Evolutionary conservation across 1,139 yeast species (phyloP), one percentile per base, ranked within the genome.

Genomic region (Citeromyces hawaiiensis): DNA sequence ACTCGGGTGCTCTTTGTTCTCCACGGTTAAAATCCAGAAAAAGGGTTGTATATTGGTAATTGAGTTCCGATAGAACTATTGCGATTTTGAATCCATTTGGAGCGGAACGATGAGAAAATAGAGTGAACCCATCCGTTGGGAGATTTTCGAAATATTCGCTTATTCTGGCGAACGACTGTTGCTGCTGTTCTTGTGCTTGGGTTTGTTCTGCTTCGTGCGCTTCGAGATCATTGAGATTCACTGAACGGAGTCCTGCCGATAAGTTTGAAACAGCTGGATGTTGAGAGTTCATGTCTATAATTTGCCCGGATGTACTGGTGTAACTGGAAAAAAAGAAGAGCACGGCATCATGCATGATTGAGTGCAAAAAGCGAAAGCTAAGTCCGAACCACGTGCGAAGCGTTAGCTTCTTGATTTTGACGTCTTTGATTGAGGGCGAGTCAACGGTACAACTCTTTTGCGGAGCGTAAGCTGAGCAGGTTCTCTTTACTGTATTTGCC

Each of bases 41-140:
- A 45, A 88, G 77, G 6, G 96, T 87, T 51, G 78, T 77, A 62
- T 82, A 88, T 35, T 74, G 74, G 50, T 83, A 70, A 43, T 83
- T 82, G 47, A 91, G 70, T 57, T 88, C 97, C 40, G 88, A 76
- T 44, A 91, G 66, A 36, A 87, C 82, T 39, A 87, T 87, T 16
- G 97, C 96, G 16, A 91, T 95, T 59, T 88, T 88, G 69, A 87
- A 91, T 7, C 96, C 97, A 59, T 88, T 88, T 23, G 97, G 97
- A 1, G 96, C 96, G 8, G 94, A 82, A 52, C 95, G 66, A 59
- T 88, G 96, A 16, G 93, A 79, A 53, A 88, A 86, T 39, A 88
- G 65, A 2, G 96, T 85, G 57, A 74, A 85, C 2, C 96, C 97
- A 46, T 80, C 85, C 16, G 73, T 62, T 4, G 96, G 95, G 46